Conservation (phyloP, 1,284 basidiomycete species). For the Pulchroboletus neoregius region DNA sequence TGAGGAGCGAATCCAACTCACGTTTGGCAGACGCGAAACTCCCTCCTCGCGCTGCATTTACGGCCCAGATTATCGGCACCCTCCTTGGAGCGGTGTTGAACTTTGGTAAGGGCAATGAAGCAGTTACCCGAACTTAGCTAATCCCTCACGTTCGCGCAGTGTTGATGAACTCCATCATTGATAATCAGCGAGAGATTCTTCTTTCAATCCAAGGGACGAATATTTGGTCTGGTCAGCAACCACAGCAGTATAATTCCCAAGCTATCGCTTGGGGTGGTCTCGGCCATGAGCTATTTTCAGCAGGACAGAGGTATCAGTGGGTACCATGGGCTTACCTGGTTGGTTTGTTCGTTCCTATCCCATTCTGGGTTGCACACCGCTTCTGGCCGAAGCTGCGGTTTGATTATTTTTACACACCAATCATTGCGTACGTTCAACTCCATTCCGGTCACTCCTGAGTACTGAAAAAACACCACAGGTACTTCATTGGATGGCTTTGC, state of each 20-base stretch:
- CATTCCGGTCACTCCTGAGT: background rate
- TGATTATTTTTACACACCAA: conserved; percentile 45
- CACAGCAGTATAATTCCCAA: conserved; percentile 56
- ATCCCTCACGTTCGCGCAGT: conserved; percentile 14
- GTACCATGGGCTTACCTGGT: conserved; percentile 54
- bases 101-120: conserved; percentile 37
- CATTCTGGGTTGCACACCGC: conserved; percentile 53
- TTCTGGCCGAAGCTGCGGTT: conserved; percentile 38
- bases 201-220: conserved; percentile 46
- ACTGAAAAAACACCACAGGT: conserved; percentile 28
- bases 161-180: conserved; percentile 57
- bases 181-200: conserved; percentile 49
- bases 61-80: conserved; percentile 54
- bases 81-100: conserved; percentile 47
- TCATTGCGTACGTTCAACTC: conserved; percentile 36
- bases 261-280: conserved; percentile 66
- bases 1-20: conserved; percentile 1
- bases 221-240: conserved; percentile 58
- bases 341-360: conserved; percentile 49
- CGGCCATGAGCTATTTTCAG: conserved; percentile 52
- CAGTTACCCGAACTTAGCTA: background rate
- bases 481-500: conserved; percentile 41
- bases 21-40: conserved; percentile 48
- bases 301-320: conserved; percentile 52
- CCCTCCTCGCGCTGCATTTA: conserved; percentile 59